phyloP scores from a whole-genome alignment of 2,329 filamentous ascomycete species.

The Ophiocordyceps camponoti-saundersi region DNA sequence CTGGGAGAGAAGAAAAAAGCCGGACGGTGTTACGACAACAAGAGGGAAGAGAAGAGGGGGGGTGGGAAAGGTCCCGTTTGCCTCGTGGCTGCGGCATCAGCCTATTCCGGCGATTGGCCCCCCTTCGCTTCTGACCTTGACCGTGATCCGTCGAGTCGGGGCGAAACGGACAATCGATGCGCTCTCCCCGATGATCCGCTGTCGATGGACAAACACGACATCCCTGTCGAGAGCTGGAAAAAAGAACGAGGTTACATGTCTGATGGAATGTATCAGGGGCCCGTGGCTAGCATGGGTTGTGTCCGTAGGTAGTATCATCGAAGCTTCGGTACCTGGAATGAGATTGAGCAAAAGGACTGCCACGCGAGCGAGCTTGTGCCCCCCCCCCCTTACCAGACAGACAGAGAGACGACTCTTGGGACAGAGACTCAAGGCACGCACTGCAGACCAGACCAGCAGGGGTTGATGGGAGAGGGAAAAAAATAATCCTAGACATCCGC shows the following conservation, averaged over 20 bases:
- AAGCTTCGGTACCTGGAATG: not conserved
- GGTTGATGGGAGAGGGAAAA: not conserved
- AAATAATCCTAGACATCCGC: conserved; percentile 6
- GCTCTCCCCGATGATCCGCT: not conserved
- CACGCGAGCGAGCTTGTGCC: conserved; percentile 7
- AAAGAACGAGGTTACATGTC: not conserved
- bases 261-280: conserved; percentile 1
- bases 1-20: too few species aligned
- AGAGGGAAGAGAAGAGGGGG: not conserved
- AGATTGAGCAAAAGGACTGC: conserved; percentile 4
- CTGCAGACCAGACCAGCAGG: not conserved
- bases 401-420: not conserved
- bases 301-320: not conserved
- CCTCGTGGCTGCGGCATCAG: not conserved
- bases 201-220: not conserved
- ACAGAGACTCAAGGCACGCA: not conserved
- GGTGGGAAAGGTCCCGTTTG: not conserved
- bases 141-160: not conserved
- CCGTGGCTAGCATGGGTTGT: not conserved
- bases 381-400: conserved; percentile 1
- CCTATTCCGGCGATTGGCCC: not conserved
- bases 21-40: not conserved
- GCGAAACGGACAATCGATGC: not conserved
- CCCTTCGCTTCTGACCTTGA: not conserved
- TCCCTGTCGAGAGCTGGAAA: not conserved